Percentiles rank a stretch among this genome's conserved stretches.
Evolutionary conservation across 345 rosid species (phyloP).

Genomic region (Aquilaria malaccensis): DNA sequence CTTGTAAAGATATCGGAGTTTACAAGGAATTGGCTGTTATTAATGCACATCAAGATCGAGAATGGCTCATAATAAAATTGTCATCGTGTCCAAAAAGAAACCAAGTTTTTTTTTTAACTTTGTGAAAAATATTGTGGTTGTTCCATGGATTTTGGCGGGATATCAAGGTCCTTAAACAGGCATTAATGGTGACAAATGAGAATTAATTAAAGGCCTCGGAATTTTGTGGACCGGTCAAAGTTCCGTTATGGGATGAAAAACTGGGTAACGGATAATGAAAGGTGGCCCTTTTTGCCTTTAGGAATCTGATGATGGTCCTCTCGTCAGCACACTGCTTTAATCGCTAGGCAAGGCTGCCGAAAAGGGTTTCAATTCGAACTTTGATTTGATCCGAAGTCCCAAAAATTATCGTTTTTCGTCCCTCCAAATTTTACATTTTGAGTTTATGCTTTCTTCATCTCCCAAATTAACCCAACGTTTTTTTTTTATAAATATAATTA

Average conservation of each 20-base stretch:
- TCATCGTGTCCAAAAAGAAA: too few species aligned
- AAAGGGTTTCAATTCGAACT: neutral
- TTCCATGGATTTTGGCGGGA: too few species aligned
- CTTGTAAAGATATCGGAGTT: too few species aligned
- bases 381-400: neutral
- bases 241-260: neutral
- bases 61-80: too few species aligned
- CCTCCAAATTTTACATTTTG: neutral
- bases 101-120: neutral
- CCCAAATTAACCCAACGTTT: neutral
- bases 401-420: neutral
- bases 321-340: neutral
- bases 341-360: slow-evolving; percentile 20
- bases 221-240: slow-evolving; percentile 17
- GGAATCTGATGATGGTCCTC: neutral
- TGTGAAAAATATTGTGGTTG: too few species aligned
- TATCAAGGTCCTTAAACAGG: too few species aligned
- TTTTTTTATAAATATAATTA: neutral
- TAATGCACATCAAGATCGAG: too few species aligned
- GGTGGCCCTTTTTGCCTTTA: neutral
- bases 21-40: too few species aligned
- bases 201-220: neutral
- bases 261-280: neutral
- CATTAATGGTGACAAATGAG: too few species aligned
- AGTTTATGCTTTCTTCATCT: neutral